These are phyloP conservation scores for Echria macrotheca DNA, from an alignment of 495 filamentous ascomycete species.

Conservation along the genomic window DNA sequence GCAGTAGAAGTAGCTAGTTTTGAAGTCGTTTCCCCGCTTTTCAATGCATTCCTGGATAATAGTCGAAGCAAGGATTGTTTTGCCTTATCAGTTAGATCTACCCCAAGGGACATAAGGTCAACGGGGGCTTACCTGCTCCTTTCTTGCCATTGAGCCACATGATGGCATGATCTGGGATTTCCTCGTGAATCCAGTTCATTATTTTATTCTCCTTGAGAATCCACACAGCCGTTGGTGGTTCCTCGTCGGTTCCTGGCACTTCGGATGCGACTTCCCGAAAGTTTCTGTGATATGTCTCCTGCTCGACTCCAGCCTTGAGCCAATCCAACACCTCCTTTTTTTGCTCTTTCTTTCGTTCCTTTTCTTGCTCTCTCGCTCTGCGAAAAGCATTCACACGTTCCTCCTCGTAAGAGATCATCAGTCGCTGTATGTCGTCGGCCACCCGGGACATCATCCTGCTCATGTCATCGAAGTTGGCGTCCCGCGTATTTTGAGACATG, in stretches of 20 bases:
- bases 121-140: slow-evolving; percentile 42
- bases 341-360: slow-evolving; percentile 16
- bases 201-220: slow-evolving; percentile 25
- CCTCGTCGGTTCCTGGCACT: slow-evolving; percentile 20
- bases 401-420: slow-evolving; percentile 17
- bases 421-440: no score
- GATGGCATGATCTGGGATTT: slow-evolving; percentile 12
- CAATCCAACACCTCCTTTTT: slow-evolving; percentile 23
- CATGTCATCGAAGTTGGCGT: slow-evolving; percentile 11
- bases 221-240: slow-evolving; percentile 36
- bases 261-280: slow-evolving; percentile 21
- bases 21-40: no score
- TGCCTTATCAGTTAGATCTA: slow-evolving; percentile 18
- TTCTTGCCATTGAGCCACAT: slow-evolving; percentile 42
- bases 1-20: slow-evolving; percentile 41
- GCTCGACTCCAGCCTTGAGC: slow-evolving; percentile 24
- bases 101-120: no score
- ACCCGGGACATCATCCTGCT: no score
- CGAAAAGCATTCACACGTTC: slow-evolving; percentile 8
- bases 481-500: not conserved
- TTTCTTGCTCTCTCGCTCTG: slow-evolving; percentile 10
- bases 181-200: slow-evolving; percentile 27
- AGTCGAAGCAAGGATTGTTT: slow-evolving; percentile 37
- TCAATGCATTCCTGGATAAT: slow-evolving; percentile 29
- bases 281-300: slow-evolving; percentile 27